Base-by-base conservation (phyloP, 176 grass and related monocot genomes). In the Dactylis glomerata region DNA sequence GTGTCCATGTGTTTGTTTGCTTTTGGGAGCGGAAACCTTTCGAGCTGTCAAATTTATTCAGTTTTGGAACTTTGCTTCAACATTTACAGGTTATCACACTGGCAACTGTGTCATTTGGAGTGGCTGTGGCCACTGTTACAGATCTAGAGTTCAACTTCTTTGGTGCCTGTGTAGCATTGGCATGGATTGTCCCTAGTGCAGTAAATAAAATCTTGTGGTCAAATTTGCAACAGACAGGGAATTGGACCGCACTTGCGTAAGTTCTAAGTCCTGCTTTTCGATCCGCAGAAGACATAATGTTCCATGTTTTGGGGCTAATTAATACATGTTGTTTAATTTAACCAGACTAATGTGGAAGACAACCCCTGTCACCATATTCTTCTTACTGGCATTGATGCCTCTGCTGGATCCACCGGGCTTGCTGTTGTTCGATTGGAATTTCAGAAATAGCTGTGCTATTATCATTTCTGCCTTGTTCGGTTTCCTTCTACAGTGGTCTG, bases 161-260 rank as follows among this genome's bases (percentile, higher is more conserved):
- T 34, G 95, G 95, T 68, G 95, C 95, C 74, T 91, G 92, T 87
- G 90, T 94, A 34, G 92, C 92, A 84, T 68, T 97, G 68, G 92
- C 90, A 36, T 97, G 95, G 95, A 90, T 97, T 83, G 81, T 97
- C 30, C 95, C 95, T 83, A 94, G 95, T 54, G 92, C 92, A 0
- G 84, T 97, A 87, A 97, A 97, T 76, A 97, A 97, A 88, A 97
- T 97, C 75, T 84, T 97, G 33, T 97, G 95, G 95, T 97, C 95
- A 75, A 97, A 87, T 87, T 65, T 97, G 88, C 95, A 97, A 62
- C 95, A 97, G 78, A 89, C 73, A 50, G 88, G 82, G 70, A 97
- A 97, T 45, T 97, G 93, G 96, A 98, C 93, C 2, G 96, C 96
- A 1, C 96, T 98, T 56, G 96, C 96, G 92, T 98, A 98, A 90